Conservation (phyloP, 306 rosid genomes). For the Luffa acutangula region DNA sequence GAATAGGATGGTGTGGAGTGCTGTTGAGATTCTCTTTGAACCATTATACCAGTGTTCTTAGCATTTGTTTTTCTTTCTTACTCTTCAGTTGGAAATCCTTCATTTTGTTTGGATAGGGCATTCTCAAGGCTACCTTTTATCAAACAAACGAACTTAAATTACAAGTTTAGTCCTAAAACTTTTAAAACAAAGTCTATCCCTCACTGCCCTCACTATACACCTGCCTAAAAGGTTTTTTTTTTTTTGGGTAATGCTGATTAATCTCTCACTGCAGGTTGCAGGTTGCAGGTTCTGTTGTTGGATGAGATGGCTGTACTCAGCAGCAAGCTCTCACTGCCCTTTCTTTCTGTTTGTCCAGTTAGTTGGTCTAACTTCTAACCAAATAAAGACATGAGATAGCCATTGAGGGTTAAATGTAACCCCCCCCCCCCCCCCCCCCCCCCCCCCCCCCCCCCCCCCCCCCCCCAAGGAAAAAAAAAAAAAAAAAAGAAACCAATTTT, state of each 20-base stretch:
- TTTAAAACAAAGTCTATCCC: background rate
- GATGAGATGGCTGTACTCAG: background rate
- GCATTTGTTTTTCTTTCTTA: background rate
- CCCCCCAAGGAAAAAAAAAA: background rate
- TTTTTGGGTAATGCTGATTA: background rate
- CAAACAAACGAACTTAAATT: background rate
- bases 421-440: background rate
- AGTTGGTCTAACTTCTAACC: background rate
- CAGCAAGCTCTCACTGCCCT: conserved; percentile 2
- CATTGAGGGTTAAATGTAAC: background rate
- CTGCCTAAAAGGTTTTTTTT: background rate
- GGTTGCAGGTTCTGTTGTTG: background rate
- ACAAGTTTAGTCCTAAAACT: background rate
- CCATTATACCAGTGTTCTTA: background rate
- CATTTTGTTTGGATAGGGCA: background rate
- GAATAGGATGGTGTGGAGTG: background rate
- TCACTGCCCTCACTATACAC: background rate
- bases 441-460: no score
- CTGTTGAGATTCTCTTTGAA: background rate
- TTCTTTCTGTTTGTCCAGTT: background rate
- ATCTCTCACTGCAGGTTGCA: background rate
- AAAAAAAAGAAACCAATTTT: background rate
- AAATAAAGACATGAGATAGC: background rate
- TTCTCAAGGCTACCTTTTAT: background rate
- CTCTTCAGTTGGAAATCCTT: background rate